Base-by-base conservation (phyloP, 108 stramenopile genomes). In the Halocafeteria seosinensis region DNA sequence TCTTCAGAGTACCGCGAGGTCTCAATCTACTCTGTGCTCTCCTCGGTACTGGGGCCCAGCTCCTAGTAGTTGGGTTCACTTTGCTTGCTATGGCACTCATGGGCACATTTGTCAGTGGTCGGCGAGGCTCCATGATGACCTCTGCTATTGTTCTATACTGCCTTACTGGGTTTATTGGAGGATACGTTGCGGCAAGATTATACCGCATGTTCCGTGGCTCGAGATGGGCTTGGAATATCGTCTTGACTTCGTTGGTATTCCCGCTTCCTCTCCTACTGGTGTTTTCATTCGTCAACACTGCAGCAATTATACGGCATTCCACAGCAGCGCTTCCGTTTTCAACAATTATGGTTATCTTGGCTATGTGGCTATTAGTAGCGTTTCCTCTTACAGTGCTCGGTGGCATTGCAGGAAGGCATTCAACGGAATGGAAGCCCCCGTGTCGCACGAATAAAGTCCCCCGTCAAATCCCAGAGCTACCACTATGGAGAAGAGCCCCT, bases 401-500 rank as follows among this genome's bases (percentile, higher is more conserved):
- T 26, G 92, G 17, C 42, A 47, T 47, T 47, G 42, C 42, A 21
- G 42, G 42, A 17, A 47, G 90, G 60, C 80, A 84, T 62, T 77
- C 80, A 63, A 75, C 59, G n/a, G 90, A 90, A 53, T 91, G 91
- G 62, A 77, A 88, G 63, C 88, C 92, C 17, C 95, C 95, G 25
- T 90, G 91, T 51, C 85, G 95, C 33, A 96, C 95, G 17, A 96
- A 86, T 50, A 92, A 92, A 81, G 87, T 94, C 38, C 86, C 91
- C 55, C 87, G 95, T 23, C 88, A 96, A 78, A 88, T 61, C 3
- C 64, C 70, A 3, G 31, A 6, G 1, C 13, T 32, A 37, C 65
- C 65, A 21, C n/a, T n/a, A n/a, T 66, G 57, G 57, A 62, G 1
- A 26, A 32, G 31, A 2, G 29, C 38, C 3, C 0, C 33, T 13